These are phyloP conservation scores for Coemansia sp. DNA, from an alignment of 192 early-diverging fungal species.

Conservation along the genomic window DNA sequence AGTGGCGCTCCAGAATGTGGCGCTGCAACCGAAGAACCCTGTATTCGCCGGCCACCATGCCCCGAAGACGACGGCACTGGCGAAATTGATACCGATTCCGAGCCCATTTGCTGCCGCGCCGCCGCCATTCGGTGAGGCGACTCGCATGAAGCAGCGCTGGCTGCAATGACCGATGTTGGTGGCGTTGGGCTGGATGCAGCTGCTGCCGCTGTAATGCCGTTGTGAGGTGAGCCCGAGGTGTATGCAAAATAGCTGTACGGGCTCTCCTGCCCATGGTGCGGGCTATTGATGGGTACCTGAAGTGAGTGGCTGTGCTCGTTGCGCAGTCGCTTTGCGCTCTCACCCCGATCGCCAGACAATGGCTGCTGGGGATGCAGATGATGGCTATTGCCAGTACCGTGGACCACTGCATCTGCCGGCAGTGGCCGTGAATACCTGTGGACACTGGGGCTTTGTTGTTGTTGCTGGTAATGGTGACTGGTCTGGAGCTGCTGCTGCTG, in stretches of 20 bases:
- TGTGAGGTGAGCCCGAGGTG: background rate
- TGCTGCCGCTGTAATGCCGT: background rate
- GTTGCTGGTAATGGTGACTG: constrained; percentile 1
- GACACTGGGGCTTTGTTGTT: background rate
- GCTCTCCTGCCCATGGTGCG: background rate
- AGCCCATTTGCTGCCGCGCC: background rate
- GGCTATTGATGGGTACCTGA: background rate
- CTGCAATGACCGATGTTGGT: background rate
- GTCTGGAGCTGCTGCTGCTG: constrained; percentile 5
- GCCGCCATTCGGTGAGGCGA: background rate
- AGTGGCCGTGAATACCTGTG: background rate
- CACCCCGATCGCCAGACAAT: constrained; percentile 7
- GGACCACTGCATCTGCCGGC: background rate
- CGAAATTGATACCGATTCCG: constrained; percentile 18
- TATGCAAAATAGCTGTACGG: background rate
- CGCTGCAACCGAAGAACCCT: background rate
- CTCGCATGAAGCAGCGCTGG: background rate
- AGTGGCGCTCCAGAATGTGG: background rate
- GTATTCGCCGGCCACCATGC: background rate
- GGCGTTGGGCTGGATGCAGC: background rate
- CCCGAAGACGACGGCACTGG: constrained; percentile 11
- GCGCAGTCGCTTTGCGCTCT: constrained; percentile 19
- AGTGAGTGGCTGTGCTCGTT: constrained; percentile 2
- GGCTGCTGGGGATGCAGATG: constrained; percentile 1
- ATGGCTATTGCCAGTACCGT: background rate